Evolutionary conservation across 192 early-diverging fungal genomes (phyloP).

Genomic region (Mortierella antarctica): DNA sequence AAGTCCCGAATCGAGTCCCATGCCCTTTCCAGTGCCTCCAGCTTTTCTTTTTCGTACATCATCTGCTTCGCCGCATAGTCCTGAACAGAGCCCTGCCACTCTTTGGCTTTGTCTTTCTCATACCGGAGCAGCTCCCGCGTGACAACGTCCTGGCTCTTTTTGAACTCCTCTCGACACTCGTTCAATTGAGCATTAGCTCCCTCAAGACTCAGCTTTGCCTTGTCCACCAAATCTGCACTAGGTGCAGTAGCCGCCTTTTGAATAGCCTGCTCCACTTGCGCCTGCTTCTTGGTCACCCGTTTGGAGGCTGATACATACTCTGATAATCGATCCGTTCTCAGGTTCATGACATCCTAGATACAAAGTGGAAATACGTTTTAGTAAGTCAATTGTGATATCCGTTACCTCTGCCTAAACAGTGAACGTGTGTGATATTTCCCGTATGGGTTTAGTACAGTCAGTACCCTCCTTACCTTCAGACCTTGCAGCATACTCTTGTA

Average conservation of each 20-base stretch:
- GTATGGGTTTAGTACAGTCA: background rate
- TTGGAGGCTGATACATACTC: conserved; percentile 61
- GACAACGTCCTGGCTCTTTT: conserved; percentile 51
- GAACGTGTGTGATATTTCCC: background rate
- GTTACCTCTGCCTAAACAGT: background rate
- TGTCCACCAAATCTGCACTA: conserved; percentile 15
- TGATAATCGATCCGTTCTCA: conserved; percentile 56
- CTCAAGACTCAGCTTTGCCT: conserved; percentile 31
- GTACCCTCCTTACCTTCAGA: conserved; percentile 48
- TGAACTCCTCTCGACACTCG: conserved; percentile 36
- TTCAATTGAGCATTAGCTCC: conserved; percentile 35
- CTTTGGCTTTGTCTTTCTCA: conserved; percentile 56
- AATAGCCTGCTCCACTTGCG: conserved; percentile 46
- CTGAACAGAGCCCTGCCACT: conserved; percentile 49
- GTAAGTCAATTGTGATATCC: too few species aligned
- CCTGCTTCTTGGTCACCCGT: conserved; percentile 52
- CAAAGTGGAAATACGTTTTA: background rate
- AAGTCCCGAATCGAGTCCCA: conserved; percentile 35
- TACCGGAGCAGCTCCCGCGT: conserved; percentile 58
- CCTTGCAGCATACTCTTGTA: conserved; percentile 61
- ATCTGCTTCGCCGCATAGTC: conserved; percentile 53
- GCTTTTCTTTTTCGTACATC: conserved; percentile 54
- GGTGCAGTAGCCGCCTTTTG: conserved; percentile 28
- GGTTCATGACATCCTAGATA: conserved; percentile 58
- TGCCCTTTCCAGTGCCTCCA: conserved; percentile 56